Conservation (phyloP, 129 eudicot species). For the Mikania micrantha region DNA sequence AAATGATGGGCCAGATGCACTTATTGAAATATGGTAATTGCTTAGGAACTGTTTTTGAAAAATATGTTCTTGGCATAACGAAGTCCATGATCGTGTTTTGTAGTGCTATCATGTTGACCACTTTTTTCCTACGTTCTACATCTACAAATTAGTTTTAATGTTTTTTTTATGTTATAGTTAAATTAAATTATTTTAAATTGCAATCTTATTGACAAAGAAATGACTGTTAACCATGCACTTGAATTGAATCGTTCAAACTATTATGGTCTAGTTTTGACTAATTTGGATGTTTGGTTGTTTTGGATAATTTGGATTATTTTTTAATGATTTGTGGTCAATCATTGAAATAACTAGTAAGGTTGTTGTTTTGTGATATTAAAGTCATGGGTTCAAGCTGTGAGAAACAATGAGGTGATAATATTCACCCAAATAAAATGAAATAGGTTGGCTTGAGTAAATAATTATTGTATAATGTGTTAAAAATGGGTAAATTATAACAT, state of each 20-base stretch:
- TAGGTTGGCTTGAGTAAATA: too few species aligned
- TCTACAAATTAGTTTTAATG: not conserved
- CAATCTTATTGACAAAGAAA: not conserved
- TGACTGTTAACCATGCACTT: not conserved
- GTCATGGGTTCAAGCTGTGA: too few species aligned
- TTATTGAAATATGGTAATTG: not conserved
- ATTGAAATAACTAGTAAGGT: too few species aligned
- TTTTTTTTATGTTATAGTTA: not conserved
- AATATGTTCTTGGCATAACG: not conserved
- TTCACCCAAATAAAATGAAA: too few species aligned
- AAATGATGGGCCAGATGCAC: not conserved
- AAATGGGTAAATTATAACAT: too few species aligned
- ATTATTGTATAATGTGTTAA: too few species aligned
- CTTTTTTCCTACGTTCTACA: not conserved
- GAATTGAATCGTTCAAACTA: not conserved
- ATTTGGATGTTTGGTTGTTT: not conserved
- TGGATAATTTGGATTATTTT: too few species aligned
- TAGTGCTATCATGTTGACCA: constrained; percentile 31
- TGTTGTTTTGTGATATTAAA: too few species aligned
- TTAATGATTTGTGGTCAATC: too few species aligned
- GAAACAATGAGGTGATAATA: too few species aligned
- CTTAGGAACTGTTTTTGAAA: not conserved
- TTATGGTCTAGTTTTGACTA: not conserved
- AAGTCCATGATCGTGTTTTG: constrained; percentile 24
- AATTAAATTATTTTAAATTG: not conserved